These are phyloP conservation scores for Mycena metata DNA, from an alignment of 768 basidiomycete species.

Conservation along the genomic window DNA sequence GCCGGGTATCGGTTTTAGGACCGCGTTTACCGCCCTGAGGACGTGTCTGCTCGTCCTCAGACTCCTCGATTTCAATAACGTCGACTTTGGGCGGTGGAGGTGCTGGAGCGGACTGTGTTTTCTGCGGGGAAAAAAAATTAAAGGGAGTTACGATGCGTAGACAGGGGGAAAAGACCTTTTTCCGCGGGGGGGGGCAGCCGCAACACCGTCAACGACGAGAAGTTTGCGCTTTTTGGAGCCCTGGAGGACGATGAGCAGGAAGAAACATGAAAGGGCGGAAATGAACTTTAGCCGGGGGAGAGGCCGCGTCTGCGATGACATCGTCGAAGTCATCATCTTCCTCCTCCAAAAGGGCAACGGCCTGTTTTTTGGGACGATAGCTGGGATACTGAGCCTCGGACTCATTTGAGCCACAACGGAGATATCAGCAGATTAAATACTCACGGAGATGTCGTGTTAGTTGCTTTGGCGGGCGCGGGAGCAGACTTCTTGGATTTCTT, in stretches of 20 bases:
- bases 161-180: slow-evolving; percentile 2
- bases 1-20: neutral
- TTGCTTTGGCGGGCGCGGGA: no score
- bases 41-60: slow-evolving; percentile 3
- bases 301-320: neutral
- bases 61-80: slow-evolving; percentile 8
- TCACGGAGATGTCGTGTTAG: no score
- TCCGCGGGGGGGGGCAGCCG: neutral
- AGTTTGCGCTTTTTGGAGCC: slow-evolving; percentile 1
- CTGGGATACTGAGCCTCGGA: no score
- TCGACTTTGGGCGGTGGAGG: slow-evolving; percentile 5
- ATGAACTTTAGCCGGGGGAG: neutral
- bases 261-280: neutral
- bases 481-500: no score
- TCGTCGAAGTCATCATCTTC: slow-evolving; percentile 13
- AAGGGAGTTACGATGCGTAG: neutral
- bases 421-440: no score
- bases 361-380: no score
- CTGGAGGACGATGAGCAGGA: neutral
- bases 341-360: no score
- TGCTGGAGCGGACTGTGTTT: neutral
- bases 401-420: no score
- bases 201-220: slow-evolving; percentile 20
- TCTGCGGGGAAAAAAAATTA: neutral
- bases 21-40: neutral